Evolutionary conservation across 192 early-diverging fungal genomes (phyloP).

Genomic region (Podila epicladia): DNA sequence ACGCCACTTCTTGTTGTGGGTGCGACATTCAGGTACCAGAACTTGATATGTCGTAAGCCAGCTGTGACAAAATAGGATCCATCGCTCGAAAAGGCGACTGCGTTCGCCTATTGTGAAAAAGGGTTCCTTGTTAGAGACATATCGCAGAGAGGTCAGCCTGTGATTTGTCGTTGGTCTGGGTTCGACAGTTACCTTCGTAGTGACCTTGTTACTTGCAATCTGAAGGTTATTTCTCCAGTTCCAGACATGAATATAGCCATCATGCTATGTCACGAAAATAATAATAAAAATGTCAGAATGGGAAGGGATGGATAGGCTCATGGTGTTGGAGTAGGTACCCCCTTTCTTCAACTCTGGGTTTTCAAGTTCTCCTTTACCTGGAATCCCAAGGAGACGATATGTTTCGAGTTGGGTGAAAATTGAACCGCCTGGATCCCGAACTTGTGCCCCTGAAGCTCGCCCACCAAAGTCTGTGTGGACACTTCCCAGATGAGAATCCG

Average conservation of each 20-base stretch:
- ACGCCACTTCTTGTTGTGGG: slow-evolving; percentile 34
- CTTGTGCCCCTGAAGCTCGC: slow-evolving; percentile 78
- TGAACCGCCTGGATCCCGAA: slow-evolving; percentile 75
- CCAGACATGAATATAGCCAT: slow-evolving; percentile 87
- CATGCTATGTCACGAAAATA: slow-evolving; percentile 63
- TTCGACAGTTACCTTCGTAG: slow-evolving; percentile 55
- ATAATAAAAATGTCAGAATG: background rate
- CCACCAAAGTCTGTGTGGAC: slow-evolving; percentile 58
- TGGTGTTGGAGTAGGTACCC: no score
- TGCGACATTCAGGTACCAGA: slow-evolving; percentile 75
- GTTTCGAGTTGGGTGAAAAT: slow-evolving; percentile 78
- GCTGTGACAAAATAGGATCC: slow-evolving; percentile 81
- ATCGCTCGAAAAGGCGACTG: slow-evolving; percentile 69
- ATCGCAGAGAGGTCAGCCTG: no score
- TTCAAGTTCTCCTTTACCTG: slow-evolving; percentile 55
- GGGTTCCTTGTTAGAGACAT: no score
- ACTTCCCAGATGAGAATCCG: slow-evolving; percentile 79
- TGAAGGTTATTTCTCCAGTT: slow-evolving; percentile 73
- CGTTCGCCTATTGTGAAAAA: slow-evolving; percentile 32
- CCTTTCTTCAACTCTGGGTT: background rate
- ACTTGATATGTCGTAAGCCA: slow-evolving; percentile 81
- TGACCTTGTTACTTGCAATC: slow-evolving; percentile 72
- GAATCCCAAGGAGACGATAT: slow-evolving; percentile 79
- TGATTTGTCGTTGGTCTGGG: no score
- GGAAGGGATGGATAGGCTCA: background rate